Conservation (phyloP, 495 filamentous ascomycete genomes). For the Talaromyces stipitatus region DNA sequence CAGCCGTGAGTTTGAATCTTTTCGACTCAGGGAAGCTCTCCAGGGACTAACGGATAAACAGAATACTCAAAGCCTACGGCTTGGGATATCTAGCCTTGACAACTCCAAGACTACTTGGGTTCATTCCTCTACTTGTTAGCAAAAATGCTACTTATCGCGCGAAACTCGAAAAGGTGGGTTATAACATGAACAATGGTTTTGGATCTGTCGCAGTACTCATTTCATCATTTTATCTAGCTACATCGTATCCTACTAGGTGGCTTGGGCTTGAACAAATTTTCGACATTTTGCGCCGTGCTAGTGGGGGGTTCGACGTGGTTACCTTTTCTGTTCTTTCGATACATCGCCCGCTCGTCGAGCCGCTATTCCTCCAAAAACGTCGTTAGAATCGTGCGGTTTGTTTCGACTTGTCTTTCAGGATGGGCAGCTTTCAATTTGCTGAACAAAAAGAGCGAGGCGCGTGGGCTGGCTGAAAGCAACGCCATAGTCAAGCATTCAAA, state of each 20-base stretch:
- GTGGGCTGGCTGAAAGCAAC: neutral
- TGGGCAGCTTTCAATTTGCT: conserved; percentile 41
- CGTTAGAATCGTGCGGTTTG: conserved; percentile 28
- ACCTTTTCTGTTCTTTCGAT: conserved; percentile 30
- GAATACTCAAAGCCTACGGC: conserved; percentile 65
- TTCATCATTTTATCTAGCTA: conserved; percentile 18
- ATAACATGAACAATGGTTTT: neutral
- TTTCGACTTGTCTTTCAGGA: conserved; percentile 35
- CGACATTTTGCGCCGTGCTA: conserved; percentile 71
- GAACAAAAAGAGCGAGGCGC: conserved; percentile 27
- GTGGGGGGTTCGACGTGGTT: conserved; percentile 71
- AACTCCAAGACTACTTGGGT: conserved; percentile 55
- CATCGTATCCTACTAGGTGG: conserved; percentile 26
- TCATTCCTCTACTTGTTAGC: conserved; percentile 39
- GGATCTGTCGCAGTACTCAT: neutral
- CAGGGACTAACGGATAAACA: conserved; percentile 18
- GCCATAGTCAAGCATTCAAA: neutral
- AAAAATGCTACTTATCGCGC: conserved; percentile 35
- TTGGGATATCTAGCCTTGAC: conserved; percentile 68
- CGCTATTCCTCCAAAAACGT: conserved; percentile 11
- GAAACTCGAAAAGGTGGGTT: conserved; percentile 32
- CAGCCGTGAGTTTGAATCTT: neutral
- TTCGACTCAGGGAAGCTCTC: neutral
- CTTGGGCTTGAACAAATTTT: conserved; percentile 51
- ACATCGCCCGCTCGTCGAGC: conserved; percentile 15